Evolutionary conservation across 2,329 filamentous ascomycete species (phyloP).

Genomic region (Aspergillus bombycis): DNA sequence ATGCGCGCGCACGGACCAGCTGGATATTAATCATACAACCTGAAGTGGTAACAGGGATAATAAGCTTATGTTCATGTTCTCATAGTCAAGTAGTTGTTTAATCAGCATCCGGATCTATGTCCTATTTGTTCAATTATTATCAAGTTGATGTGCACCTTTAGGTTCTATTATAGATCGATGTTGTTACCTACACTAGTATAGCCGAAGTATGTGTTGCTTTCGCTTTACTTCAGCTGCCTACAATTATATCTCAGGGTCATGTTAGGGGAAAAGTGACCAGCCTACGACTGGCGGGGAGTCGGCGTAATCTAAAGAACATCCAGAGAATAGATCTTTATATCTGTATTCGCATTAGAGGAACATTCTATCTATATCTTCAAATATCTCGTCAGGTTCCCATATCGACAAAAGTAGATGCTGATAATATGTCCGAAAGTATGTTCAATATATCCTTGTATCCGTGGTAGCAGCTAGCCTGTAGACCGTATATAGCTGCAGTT

Average conservation of each 20-base stretch:
- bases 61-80: neutral
- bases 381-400: neutral
- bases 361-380: neutral
- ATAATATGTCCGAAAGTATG: neutral
- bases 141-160: no score
- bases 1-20: neutral
- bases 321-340: neutral
- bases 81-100: neutral
- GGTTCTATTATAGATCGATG: no score
- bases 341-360: neutral
- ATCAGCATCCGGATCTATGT: neutral
- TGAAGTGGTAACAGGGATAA: neutral
- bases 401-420: neutral
- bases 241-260: neutral
- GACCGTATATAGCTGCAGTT: neutral
- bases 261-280: neutral
- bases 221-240: neutral
- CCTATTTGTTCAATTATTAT: neutral
- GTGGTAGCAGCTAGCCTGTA: neutral
- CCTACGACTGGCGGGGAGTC: neutral
- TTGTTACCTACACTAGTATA: neutral
- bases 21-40: neutral
- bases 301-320: neutral
- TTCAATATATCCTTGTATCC: no score
- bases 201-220: neutral